Base-by-base conservation (phyloP, 148 eudicot species). In the Rhododendron molle region DNA sequence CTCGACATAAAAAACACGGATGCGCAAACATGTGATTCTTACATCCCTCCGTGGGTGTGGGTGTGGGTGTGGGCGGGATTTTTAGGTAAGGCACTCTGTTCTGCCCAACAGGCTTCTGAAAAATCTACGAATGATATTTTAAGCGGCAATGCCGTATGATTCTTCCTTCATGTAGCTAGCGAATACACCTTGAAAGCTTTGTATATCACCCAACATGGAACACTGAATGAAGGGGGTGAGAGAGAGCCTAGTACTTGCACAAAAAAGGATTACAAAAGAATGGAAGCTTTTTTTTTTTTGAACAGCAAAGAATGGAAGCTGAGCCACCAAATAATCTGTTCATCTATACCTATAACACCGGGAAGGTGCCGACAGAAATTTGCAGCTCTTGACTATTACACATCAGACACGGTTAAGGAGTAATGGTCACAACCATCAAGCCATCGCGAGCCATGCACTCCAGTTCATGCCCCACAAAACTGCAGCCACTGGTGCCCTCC, bases 401-500 rank as follows among this genome's bases (percentile, higher is more conserved):
- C 89, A 91, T 89, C 82, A 88, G 88, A 88, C 91, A 47, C 90
- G 93, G 83, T 89, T 92, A 40, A 86, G 76, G 76, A 71, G 40
- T 16, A 67, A 71, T 16, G 20, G 76, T 71, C 93, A 86, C 95
- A 92, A 80, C 95, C 93, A 5, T 93, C 94, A 15, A 89, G 90
- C 78, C 88, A 92, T 71, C 92, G 92, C 0, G 93, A 93, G 85
- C 96, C 93, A 73, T 90, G 87, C 56, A 83, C 92, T 62, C 88
- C 90, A 18, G 62, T 76, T 73, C 76, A 87, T 40, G 36, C 91
- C 30, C 87, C 92, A 79, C 94, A 93, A 79, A 95, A 96, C 82
- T 93, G 98, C 86, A 93, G 95, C 86, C 98, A 93, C 30, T 93
- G 94, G 96, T 94, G 95, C 89, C 92, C 90, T 62, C 98, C 95